Base-by-base conservation (phyloP, 2,329 filamentous ascomycete genomes). In the Conoideocrella luteorostrata region DNA sequence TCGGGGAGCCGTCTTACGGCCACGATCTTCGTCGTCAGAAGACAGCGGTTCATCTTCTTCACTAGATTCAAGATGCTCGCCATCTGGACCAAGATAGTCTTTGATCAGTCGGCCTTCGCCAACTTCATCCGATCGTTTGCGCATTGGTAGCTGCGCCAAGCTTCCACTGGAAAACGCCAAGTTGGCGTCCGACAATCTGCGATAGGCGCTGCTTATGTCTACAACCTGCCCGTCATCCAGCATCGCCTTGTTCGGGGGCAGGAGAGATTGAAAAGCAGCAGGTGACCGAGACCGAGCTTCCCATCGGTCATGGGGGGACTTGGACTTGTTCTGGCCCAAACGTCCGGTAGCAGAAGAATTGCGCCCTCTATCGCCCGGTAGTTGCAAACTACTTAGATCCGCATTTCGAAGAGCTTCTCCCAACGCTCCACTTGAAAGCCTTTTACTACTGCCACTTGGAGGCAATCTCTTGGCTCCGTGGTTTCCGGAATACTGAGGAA, bases 181-280 rank as follows among this genome's bases (percentile, higher is more conserved):
- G 40, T 82, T 81, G 10, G 83, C 83, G 57, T 90, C 83, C 2
- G 85, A 88, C 15, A 89, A 66, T 46, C 79, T 76, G 40, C 82
- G 74, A 57, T 89, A 87, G 4, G 84, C 82, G 50, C 71, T 83
- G 46, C 75, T 78, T 62, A 86, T 77, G 56, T 89, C 83, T 41
- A 88, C 67, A 2, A 77, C 60, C 37, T 76, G 73, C 10, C 78
- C 80, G 43, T 80, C 78, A 33, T 79, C 75, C 4, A 85, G 70
- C 35, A 79, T 68, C 12, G 75, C 59, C 58, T 55, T 59, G 37
- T 61, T 61, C 2, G 61, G 48, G 50, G 50, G 59, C 50, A 61
- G 47, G 12, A 44, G 41, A 11, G 57, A 48, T 18, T 51, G 45
- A 30, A 57, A 54, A 4, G 52, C 51, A 21, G 65, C 58, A 32